A percentile compares a stretch with the other conserved stretches of the same genome.
These are phyloP conservation scores for Ottelia alismoides DNA, from an alignment of 106 monocot genomes.

Conservation along the genomic window DNA sequence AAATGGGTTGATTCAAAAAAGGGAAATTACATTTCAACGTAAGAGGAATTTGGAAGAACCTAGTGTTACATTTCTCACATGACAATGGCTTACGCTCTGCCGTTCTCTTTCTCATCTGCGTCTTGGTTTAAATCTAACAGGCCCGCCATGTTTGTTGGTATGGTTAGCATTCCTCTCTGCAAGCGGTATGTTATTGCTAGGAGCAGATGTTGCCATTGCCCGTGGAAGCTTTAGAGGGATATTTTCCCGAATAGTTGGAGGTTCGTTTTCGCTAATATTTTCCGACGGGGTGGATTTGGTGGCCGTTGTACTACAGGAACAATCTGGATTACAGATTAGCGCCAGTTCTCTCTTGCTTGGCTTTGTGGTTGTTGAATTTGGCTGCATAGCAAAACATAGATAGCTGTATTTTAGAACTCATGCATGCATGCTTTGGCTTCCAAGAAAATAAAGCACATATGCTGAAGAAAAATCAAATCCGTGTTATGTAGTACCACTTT, in stretches of 20 bases:
- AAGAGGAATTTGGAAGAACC: neutral
- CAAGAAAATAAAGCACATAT: neutral
- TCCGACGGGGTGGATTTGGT: constrained; percentile 1
- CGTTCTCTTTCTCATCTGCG: constrained; percentile 69
- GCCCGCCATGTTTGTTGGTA: constrained; percentile 17
- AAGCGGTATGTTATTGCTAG: constrained; percentile 24
- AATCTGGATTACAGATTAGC: constrained; percentile 50
- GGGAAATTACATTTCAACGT: neutral
- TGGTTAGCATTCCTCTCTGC: constrained; percentile 40
- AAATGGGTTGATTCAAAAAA: neutral
- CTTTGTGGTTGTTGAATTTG: constrained; percentile 23
- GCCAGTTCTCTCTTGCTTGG: constrained; percentile 52
- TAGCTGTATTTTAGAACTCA: no score
- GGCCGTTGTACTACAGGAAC: constrained; percentile 18
- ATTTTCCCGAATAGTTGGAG: constrained; percentile 19
- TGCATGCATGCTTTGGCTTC: neutral
- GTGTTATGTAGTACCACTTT: constrained; percentile 19
- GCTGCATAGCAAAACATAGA: constrained; percentile 20
- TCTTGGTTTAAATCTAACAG: constrained; percentile 11
- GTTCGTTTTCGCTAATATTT: constrained; percentile 9
- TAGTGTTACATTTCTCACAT: neutral
- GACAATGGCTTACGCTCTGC: constrained; percentile 1
- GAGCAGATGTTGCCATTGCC: constrained; percentile 30
- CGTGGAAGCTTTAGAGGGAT: constrained; percentile 48
- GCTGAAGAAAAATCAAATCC: neutral